Evolutionary conservation across 768 basidiomycete species (phyloP), one percentile per base, ranked within the genome.

Genomic region (Russula sp.): DNA sequence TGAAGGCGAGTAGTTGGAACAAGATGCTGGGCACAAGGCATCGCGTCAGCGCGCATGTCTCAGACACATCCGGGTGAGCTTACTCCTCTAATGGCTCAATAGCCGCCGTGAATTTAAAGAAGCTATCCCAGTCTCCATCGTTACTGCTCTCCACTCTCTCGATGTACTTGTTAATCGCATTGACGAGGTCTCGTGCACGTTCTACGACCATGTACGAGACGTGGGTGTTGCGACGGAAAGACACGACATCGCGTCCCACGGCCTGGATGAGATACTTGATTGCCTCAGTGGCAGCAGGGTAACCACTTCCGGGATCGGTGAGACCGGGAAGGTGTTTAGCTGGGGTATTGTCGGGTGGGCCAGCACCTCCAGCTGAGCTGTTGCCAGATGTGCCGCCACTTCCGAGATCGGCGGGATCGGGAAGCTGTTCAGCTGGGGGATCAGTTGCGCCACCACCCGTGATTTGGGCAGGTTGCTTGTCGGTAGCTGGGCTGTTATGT

Each of bases 1-100:
- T 50, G 9, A 64, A 55, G 34, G 40, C 6, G 35, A 63, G 45
- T 13, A 66, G 40, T 9, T 14, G 13, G 40, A 66, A 64, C 37
- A 66, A 50, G 52, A 59, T 42, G 0, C 65, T 66, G 35, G 16
- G n/a, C 10, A 50, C 54, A 11, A 34, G 34, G n/a, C 5, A 27
- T 44, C 31, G 44, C 5, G 45, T 59, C 62, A 59, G 52, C 11
- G 31, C 45, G 37, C 39, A 45, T 6, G 16, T 40, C 39, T 13
- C 22, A 45, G 18, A 48, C 14, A 34, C 31, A 47, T 16, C 5
- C 31, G 1, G 39, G 3, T 31, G 27, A 9, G 51, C 63, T 35
- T 37, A 68, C 68, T 66, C 51, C 18, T 69, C 68, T 6, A 69
- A 45, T n/a, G 68, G 68, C 13, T 66, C 67, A 31, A 69, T 66